These are phyloP conservation scores for Nymphaea colorata DNA, from an alignment of 164 flowering plant species.

Conservation along the genomic window DNA sequence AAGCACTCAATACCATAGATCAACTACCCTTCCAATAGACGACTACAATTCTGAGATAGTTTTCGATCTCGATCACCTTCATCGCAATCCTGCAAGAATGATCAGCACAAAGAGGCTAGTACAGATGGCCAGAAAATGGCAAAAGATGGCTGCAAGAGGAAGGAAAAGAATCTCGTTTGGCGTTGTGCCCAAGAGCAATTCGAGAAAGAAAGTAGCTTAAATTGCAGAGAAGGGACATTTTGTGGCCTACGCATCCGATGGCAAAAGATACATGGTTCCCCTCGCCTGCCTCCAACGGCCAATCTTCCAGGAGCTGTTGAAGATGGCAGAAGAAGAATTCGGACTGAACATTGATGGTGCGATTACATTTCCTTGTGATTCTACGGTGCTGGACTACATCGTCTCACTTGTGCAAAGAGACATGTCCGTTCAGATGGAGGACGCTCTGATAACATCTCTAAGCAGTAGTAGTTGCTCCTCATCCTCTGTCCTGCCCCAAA, in stretches of 20 bases:
- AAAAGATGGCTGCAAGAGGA: slow-evolving; percentile 1
- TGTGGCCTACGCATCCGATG: slow-evolving; percentile 3
- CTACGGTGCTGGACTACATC: slow-evolving; percentile 4
- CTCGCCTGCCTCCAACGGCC: not conserved
- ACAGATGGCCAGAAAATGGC: slow-evolving; percentile 1
- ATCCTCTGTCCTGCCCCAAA: not conserved
- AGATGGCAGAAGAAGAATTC: slow-evolving; percentile 8
- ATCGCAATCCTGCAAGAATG: not conserved
- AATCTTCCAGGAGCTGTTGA: slow-evolving; percentile 8
- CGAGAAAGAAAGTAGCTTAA: not conserved
- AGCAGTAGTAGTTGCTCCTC: not conserved
- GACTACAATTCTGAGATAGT: not conserved
- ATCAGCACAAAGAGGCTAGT: slow-evolving; percentile 2
- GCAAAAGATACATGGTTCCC: slow-evolving; percentile 4
- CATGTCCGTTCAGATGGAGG: not conserved
- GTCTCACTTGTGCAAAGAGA: not conserved
- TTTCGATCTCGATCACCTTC: not conserved
- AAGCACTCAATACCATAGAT: not conserved
- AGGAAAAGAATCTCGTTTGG: not conserved
- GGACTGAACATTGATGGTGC: slow-evolving; percentile 1
- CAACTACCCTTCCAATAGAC: not conserved
- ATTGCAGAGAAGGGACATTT: slow-evolving; percentile 3
- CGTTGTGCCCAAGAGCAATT: not conserved
- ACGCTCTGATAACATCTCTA: slow-evolving; percentile 3
- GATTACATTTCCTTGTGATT: slow-evolving; percentile 9